Evolutionary conservation across 2,329 filamentous ascomycete genomes (phyloP).

Genomic region (Neofusicoccum ribis): DNA sequence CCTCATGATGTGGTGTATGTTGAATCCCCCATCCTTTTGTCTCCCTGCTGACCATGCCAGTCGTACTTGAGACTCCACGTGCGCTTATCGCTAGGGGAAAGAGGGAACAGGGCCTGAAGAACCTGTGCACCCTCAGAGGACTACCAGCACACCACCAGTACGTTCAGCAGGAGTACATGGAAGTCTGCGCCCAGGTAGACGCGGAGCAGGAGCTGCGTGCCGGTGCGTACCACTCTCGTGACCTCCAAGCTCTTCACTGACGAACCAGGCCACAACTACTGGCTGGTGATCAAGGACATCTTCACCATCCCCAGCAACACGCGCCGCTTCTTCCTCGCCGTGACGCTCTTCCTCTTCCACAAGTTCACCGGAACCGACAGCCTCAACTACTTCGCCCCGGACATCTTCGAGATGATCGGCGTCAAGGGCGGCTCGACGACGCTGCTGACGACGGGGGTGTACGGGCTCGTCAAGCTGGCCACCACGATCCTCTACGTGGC

Average conservation of each 20-base stretch:
- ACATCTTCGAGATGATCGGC: conserved; percentile 44
- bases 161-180: conserved; percentile 40
- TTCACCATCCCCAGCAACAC: conserved; percentile 33
- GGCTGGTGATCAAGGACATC: conserved; percentile 38
- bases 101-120: conserved; percentile 36
- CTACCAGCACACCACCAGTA: conserved; percentile 42
- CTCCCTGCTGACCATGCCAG: conserved; percentile 25
- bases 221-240: conserved; percentile 16
- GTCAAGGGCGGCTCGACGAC: conserved; percentile 28
- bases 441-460: conserved; percentile 42
- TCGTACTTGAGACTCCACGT: conserved; percentile 38
- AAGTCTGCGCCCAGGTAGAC: conserved; percentile 39
- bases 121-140: conserved; percentile 42
- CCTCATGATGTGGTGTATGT: conserved; percentile 25
- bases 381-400: conserved; percentile 44
- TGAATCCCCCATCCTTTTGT: background rate
- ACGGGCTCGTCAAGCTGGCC: conserved; percentile 37
- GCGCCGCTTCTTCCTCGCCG: conserved; percentile 37
- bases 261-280: conserved; percentile 30
- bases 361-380: conserved; percentile 45
- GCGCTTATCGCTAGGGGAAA: conserved; percentile 40
- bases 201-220: conserved; percentile 30
- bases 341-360: conserved; percentile 43
- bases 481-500: conserved; percentile 36
- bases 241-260: background rate